Conservation (phyloP, 2,329 filamentous ascomycete genomes). For the Ceratocystis lukuohia region DNA sequence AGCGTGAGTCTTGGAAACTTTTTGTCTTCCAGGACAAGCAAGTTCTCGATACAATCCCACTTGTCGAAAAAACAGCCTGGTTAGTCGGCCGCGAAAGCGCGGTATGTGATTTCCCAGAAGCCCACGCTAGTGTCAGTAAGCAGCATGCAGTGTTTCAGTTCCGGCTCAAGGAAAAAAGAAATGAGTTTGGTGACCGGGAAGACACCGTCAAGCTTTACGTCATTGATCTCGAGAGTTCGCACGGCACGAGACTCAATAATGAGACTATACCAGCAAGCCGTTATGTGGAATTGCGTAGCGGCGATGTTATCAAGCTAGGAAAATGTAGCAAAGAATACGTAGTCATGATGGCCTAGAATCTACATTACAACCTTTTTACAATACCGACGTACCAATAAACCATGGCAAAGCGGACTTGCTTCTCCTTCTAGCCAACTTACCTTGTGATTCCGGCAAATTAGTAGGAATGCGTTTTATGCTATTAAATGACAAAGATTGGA, state of each 20-base stretch:
- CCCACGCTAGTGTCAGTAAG: conserved; percentile 86
- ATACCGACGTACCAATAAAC: background rate
- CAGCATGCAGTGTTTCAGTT: conserved; percentile 96
- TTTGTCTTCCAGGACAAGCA: conserved; percentile 83
- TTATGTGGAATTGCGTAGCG: conserved; percentile 75
- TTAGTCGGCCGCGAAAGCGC: conserved; percentile 67
- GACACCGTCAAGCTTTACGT: conserved; percentile 75
- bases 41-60: conserved; percentile 66
- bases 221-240: conserved; percentile 85
- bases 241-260: conserved; percentile 75
- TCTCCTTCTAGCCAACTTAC: background rate
- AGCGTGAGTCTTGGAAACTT: conserved; percentile 61
- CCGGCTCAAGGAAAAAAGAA: conserved; percentile 65
- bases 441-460: background rate
- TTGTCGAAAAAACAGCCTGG: conserved; percentile 74
- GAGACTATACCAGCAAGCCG: conserved; percentile 58
- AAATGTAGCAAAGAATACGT: conserved; percentile 87
- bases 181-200: conserved; percentile 74
- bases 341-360: conserved; percentile 51
- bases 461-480: background rate
- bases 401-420: background rate
- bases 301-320: conserved; percentile 81
- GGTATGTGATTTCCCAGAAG: conserved; percentile 70
- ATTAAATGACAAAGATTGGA: background rate
- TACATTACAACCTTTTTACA: background rate